Evolutionary conservation across 345 rosid species (phyloP).

Genomic region (sweet orange (Citrus sinensis)): DNA sequence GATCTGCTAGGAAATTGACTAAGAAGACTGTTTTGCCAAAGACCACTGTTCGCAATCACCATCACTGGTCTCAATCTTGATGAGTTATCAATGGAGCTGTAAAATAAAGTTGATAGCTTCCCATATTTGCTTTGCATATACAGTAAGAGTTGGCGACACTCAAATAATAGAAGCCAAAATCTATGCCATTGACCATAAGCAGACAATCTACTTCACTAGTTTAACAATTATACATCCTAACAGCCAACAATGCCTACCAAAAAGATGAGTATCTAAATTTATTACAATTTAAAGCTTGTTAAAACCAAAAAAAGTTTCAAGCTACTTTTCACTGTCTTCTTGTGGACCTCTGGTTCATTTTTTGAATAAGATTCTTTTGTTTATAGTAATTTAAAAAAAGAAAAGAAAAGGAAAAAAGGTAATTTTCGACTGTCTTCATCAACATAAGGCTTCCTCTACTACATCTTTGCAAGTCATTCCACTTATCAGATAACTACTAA

Average conservation of each 20-base stretch:
- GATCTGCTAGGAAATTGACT: background rate
- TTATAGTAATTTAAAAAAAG: too few relatives aligned
- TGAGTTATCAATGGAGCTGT: background rate
- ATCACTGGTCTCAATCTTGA: background rate
- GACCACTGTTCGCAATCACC: background rate
- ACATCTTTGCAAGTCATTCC: background rate
- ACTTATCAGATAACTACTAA: background rate
- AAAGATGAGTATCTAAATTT: background rate
- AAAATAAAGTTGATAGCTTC: background rate
- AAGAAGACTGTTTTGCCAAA: background rate
- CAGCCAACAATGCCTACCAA: background rate
- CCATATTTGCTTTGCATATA: background rate
- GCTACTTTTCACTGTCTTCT: background rate
- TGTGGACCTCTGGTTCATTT: too few relatives aligned
- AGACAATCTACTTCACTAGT: background rate
- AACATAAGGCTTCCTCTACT: background rate
- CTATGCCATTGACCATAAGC: background rate
- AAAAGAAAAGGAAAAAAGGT: too few relatives aligned
- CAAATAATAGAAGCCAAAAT: background rate
- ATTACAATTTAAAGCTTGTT: background rate
- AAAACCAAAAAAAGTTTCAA: background rate
- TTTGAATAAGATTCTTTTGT: too few relatives aligned
- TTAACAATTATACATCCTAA: background rate
- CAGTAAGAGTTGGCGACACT: background rate
- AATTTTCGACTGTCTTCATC: background rate